Base-by-base conservation (phyloP, 2,329 filamentous ascomycete genomes). In the Rachicladosporium sp. region DNA sequence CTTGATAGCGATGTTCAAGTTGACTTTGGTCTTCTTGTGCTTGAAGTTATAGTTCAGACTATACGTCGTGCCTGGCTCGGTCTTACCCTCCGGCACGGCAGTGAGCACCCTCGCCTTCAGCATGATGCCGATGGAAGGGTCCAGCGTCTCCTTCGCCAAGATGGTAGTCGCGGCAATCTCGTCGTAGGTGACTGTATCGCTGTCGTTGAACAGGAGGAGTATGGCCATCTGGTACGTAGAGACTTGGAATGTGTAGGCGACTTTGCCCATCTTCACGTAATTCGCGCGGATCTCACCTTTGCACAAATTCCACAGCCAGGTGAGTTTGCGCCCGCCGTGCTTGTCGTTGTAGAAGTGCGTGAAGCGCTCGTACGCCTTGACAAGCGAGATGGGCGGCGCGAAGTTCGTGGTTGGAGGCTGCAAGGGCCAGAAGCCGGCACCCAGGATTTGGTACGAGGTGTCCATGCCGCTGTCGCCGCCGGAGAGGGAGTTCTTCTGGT, bases 161-260 rank as follows among this genome's bases (percentile, higher is more conserved):
- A 81, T 78, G 2, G 91, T 96, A 10, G 80, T 78, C 49, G 79
- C 80, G 31, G 80, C 71, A 46, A 96, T 93, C 48, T 95, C 87
- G 29, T 93, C 82, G 60, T 95, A 96, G 23, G 77, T 77, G 49
- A 94, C 74, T 8, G 72, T 80, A 46, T 94, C 87, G 50, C 76
- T 79, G 50, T 96, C 88, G 58, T 98, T 98, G 70, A 95, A 98
- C 15, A 96, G 70, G 36, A 98, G 67, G 21, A 98, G 70, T 43
- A 98, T 87, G 1, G 87, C 89, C 87, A 98, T 95, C 62, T 98
- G 91, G 58, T 91, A 98, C 2, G 89, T 88, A 2, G 89, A 96
- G 8, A 98, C 93, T 60, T 94, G 87, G 70, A 98, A 93, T 2
- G 86, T 96, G 60, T 88, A 95, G 0, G 89, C 86, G 1, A 87